Evolutionary conservation across 116 monocot species (phyloP), one percentile per base, ranked within the genome.

Genomic region (Papilionanthe hybrid): DNA sequence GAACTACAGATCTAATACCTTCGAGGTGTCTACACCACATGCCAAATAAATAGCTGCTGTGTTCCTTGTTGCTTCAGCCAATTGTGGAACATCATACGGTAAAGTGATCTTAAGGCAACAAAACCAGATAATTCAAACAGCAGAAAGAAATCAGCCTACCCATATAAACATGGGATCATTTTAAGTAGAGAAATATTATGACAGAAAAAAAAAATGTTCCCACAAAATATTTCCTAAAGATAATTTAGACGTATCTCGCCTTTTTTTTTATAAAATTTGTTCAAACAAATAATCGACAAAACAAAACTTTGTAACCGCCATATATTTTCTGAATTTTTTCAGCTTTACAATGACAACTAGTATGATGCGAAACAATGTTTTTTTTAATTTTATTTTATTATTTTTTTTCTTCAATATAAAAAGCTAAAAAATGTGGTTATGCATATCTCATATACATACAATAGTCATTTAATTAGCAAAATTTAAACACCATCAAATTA

Each of bases 31-130:
- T 8, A 98, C 81, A 80, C 98, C 98, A 89, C 98, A 98, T 68
- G 98, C 98, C 69, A 98, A 83, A 90, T 98, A 98, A 82, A 98
- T 81, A 10, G 98, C 94, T 58, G 98, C 94, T 55, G 98, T 94
- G 49, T 86, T 93, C 84, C 91, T 91, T 58, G 93, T 98, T 79
- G 91, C 85, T 88, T 94, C 85, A 55, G 86, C 79, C 50, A 98
- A 78, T 45, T 92, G 78, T 77, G 82, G 78, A n/a, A 87, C 84
- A 75, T 92, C 92, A 85, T 98, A 93, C 4, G 91, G 91, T 65
- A 98, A 76, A 74, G 94, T 94, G 19, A 98, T 94, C 94, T 98
- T 72, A 50, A 79, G 27, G 76, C 25, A 44, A 75, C 17, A 27
- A 85, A 76, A 32, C 10, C 20, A 58, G 57, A 32, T 72, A 69